Evolutionary conservation across 805 yeast genomes (phyloP).

Genomic region (Candida nitratophila): DNA sequence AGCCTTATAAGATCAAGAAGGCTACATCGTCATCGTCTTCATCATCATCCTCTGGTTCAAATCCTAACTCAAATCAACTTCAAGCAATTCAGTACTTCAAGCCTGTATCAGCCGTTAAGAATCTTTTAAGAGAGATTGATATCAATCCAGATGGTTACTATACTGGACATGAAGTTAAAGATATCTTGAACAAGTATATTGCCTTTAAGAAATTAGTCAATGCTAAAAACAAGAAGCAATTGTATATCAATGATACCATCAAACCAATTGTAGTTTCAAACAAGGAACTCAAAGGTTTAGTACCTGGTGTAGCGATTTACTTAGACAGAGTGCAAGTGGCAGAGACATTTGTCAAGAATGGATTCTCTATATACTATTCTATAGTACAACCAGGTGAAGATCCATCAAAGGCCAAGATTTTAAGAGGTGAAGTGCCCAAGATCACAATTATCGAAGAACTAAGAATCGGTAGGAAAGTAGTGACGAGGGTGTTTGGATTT

Average conservation of each 20-base stretch:
- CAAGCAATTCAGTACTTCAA: slow-evolving; percentile 40
- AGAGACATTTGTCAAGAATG: slow-evolving; percentile 34
- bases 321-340: slow-evolving; percentile 38
- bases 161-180: slow-evolving; percentile 47
- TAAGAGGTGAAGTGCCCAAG: slow-evolving; percentile 63
- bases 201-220: slow-evolving; percentile 42
- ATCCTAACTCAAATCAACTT: slow-evolving; percentile 11
- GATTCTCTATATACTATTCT: slow-evolving; percentile 34
- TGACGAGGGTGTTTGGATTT: slow-evolving; percentile 66
- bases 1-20: slow-evolving; percentile 47
- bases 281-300: slow-evolving; percentile 12
- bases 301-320: slow-evolving; percentile 17
- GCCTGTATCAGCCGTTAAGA: slow-evolving; percentile 44
- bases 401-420: slow-evolving; percentile 26
- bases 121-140: slow-evolving; percentile 38
- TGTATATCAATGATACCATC: slow-evolving; percentile 50
- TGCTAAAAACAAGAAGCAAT: slow-evolving; percentile 41
- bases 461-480: slow-evolving; percentile 73
- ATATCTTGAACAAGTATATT: slow-evolving; percentile 50
- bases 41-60: neutral
- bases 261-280: slow-evolving; percentile 31
- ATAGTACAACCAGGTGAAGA: slow-evolving; percentile 33
- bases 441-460: slow-evolving; percentile 63
- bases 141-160: slow-evolving; percentile 35
- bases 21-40: neutral